phyloP scores from a whole-genome alignment of 768 basidiomycete genomes.

The Glaciozyma antarctica region DNA sequence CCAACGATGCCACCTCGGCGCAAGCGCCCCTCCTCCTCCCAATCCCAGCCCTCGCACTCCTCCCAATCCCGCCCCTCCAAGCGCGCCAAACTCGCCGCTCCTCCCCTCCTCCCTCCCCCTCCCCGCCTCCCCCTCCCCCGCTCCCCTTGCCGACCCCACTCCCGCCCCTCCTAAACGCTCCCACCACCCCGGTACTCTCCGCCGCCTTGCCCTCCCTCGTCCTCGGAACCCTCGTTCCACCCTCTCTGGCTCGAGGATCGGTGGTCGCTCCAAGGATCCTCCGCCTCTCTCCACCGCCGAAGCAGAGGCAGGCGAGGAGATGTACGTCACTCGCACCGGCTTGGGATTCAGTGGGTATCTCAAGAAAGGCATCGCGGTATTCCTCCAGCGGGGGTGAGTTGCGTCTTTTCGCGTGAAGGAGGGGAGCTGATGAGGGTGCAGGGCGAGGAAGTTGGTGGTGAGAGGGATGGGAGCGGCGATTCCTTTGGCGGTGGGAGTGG shows the following conservation, averaged over 20 bases:
- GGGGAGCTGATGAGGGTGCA: slow-evolving; percentile 36
- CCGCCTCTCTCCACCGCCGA: neutral
- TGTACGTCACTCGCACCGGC: slow-evolving; percentile 14
- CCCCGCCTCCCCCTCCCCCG: too few species aligned
- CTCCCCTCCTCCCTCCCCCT: too few species aligned
- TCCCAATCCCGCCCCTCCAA: neutral
- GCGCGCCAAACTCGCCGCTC: neutral
- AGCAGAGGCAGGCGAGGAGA: slow-evolving; percentile 2
- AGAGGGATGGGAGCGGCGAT: slow-evolving; percentile 85
- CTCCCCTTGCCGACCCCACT: too few species aligned
- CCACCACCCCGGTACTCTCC: too few species aligned
- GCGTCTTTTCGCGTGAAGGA: neutral
- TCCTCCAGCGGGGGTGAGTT: slow-evolving; percentile 31
- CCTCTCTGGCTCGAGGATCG: slow-evolving; percentile 12
- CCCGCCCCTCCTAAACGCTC: too few species aligned
- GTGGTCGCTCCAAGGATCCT: slow-evolving; percentile 21
- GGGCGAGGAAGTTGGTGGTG: slow-evolving; percentile 63
- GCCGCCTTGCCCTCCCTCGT: too few species aligned
- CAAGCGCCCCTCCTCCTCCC: neutral
- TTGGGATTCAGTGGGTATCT: slow-evolving; percentile 31
- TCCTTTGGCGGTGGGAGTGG: slow-evolving; percentile 62
- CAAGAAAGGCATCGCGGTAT: slow-evolving; percentile 29
- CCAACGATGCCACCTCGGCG: too few species aligned
- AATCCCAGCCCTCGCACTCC: neutral
- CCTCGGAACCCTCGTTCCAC: slow-evolving; percentile 1